Evolutionary conservation across 345 rosid species (phyloP).

Genomic region (Sisymbrium irio): DNA sequence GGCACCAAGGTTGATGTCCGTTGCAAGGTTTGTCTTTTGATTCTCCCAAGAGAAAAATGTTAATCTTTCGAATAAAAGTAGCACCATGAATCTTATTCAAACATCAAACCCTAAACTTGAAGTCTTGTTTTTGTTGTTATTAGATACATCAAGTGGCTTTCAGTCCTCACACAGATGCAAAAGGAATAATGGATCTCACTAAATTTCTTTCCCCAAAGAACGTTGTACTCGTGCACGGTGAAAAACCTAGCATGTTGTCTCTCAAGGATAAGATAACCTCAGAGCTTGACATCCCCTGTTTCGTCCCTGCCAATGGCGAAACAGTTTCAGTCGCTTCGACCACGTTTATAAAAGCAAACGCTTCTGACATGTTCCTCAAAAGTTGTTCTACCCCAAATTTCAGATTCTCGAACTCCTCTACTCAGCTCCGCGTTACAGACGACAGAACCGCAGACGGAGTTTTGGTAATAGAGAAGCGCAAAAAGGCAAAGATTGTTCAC

Average conservation of each 20-base stretch:
- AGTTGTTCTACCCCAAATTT: conserved; percentile 70
- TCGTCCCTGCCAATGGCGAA: conserved; percentile 72
- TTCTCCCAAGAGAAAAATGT: not conserved
- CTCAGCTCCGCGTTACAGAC: conserved; percentile 50
- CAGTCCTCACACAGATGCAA: conserved; percentile 92
- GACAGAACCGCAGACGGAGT: conserved; percentile 64
- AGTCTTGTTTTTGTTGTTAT: not conserved
- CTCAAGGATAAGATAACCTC: conserved; percentile 67
- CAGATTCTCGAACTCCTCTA: conserved; percentile 45
- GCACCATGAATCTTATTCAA: not conserved
- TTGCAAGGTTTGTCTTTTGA: conserved; percentile 64
- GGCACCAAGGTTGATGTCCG: conserved; percentile 80
- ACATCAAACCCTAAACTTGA: not conserved
- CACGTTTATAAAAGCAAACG: conserved; percentile 51
- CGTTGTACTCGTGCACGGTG: conserved; percentile 87
- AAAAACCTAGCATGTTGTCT: conserved; percentile 80
- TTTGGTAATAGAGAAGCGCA: conserved; percentile 49
- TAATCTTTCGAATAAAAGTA: not conserved
- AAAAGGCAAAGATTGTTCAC: conserved; percentile 63
- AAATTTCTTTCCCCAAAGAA: conserved; percentile 81
- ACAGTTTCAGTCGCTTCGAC: conserved; percentile 65
- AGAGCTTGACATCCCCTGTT: conserved; percentile 70
- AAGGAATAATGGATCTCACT: conserved; percentile 94
- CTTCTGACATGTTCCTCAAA: conserved; percentile 58
- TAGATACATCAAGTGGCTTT: conserved; percentile 93